These are phyloP conservation scores for Polysphondylium violaceum DNA, from an alignment of 78 protist species.

Conservation along the genomic window DNA sequence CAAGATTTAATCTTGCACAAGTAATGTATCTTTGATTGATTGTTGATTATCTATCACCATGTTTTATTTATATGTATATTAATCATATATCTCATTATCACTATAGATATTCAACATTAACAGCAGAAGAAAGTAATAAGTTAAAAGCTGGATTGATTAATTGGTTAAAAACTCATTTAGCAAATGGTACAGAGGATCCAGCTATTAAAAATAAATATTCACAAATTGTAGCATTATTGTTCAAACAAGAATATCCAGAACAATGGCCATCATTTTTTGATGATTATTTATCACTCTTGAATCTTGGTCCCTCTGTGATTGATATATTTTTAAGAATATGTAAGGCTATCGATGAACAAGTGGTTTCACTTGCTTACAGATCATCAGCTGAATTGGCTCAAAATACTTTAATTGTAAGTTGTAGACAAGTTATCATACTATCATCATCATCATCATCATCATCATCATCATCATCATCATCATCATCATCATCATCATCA, in stretches of 20 bases:
- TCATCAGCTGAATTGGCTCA: slow-evolving; percentile 71
- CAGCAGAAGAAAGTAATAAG: slow-evolving; percentile 18
- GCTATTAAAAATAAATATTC: slow-evolving; percentile 78
- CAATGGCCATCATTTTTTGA: slow-evolving; percentile 69
- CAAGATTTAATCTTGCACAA: slow-evolving; percentile 72
- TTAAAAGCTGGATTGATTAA: slow-evolving; percentile 33
- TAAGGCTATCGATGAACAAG: slow-evolving; percentile 75
- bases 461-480: not conserved
- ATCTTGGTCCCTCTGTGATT: not conserved
- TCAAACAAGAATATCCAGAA: slow-evolving; percentile 80
- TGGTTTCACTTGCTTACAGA: slow-evolving; percentile 64
- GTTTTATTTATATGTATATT: no score
- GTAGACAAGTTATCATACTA: not conserved
- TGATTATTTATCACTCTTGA: slow-evolving; percentile 42
- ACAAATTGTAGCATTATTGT: slow-evolving; percentile 74
- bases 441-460: not conserved
- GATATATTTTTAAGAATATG: slow-evolving; percentile 79
- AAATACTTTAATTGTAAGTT: slow-evolving; percentile 65
- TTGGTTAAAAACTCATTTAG: slow-evolving; percentile 17
- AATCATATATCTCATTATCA: no score
- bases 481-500: not conserved
- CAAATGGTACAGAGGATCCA: slow-evolving; percentile 18
- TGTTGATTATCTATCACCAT: no score
- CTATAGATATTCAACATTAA: slow-evolving; percentile 20
- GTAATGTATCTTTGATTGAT: slow-evolving; percentile 11